Percentiles rank a stretch among this genome's conserved stretches.
Evolutionary conservation across 2,329 filamentous ascomycete species (phyloP).

Genomic region (Fusarium robinianum): DNA sequence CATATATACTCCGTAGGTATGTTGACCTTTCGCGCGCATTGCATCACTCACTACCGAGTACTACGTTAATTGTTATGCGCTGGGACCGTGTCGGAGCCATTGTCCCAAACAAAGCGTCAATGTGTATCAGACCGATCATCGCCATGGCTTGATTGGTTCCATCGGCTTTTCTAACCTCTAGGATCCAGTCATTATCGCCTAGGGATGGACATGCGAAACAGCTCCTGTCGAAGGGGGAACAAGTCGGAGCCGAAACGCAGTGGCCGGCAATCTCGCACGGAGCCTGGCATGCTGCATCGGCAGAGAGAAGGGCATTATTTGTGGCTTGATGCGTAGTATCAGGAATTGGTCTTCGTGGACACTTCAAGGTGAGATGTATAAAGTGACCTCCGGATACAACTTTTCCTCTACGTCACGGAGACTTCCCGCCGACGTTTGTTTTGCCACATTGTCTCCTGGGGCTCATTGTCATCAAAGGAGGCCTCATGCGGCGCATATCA

Average conservation of each 20-base stretch:
- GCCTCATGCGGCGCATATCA: slow-evolving; percentile 2
- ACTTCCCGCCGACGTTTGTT: too few species aligned
- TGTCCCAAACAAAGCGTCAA: slow-evolving; percentile 30
- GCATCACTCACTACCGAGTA: slow-evolving; percentile 1
- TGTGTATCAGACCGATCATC: slow-evolving; percentile 29
- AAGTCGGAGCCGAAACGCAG: too few species aligned
- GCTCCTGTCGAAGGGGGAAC: slow-evolving; percentile 9
- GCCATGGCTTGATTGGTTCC: slow-evolving; percentile 10
- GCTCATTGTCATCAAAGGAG: slow-evolving; percentile 17
- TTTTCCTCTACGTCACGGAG: too few species aligned
- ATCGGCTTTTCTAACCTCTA: slow-evolving; percentile 11
- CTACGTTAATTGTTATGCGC: slow-evolving; percentile 6
- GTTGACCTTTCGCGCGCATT: too few species aligned
- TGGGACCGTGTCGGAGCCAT: slow-evolving; percentile 14
- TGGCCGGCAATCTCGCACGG: too few species aligned
- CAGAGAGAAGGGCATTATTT: too few species aligned
- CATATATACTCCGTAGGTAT: too few species aligned
- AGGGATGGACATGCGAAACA: slow-evolving; percentile 20
- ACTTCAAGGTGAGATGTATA: too few species aligned
- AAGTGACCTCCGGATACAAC: too few species aligned
- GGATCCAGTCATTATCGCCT: slow-evolving; percentile 9
- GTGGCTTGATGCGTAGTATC: too few species aligned
- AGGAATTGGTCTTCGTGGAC: too few species aligned
- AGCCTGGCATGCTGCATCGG: too few species aligned
- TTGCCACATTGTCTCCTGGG: slow-evolving; percentile 6